Percentiles rank a stretch among this genome's conserved stretches.
phyloP scores from a whole-genome alignment of 257 asterid genomes.

The Coffea canephora region DNA sequence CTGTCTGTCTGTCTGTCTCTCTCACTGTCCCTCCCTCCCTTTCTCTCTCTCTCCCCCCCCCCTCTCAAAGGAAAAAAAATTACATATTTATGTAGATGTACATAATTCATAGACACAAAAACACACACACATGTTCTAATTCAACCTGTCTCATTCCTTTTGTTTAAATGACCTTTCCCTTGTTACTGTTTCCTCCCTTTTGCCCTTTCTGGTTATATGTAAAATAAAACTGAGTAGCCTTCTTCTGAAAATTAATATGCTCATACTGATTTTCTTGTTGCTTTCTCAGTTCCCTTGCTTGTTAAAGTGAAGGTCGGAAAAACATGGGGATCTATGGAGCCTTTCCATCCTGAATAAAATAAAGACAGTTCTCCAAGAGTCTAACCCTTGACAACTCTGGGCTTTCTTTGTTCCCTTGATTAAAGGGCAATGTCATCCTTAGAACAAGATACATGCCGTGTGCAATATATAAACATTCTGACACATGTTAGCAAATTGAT shows the following conservation, averaged over 20 bases:
- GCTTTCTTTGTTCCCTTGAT: slow-evolving; percentile 6
- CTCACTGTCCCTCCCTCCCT: neutral
- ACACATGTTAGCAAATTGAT: neutral
- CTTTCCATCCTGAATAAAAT: slow-evolving; percentile 43
- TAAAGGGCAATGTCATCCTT: neutral
- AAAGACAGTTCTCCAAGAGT: slow-evolving; percentile 1
- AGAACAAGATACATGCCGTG: neutral
- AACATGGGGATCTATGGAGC: slow-evolving; percentile 94
- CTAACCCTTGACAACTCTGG: neutral
- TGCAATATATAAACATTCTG: neutral
- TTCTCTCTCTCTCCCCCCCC: no score
- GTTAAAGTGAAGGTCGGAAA: slow-evolving; percentile 84
- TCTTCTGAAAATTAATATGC: slow-evolving; percentile 6
- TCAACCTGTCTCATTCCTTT: neutral
- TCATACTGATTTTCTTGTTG: slow-evolving; percentile 5
- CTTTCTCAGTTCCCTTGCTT: slow-evolving; percentile 76
- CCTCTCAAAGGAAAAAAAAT: no score
- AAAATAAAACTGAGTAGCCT: neutral
- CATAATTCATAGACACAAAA: no score
- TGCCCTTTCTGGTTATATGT: neutral
- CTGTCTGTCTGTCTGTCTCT: neutral
- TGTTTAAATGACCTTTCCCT: neutral
- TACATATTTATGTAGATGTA: no score
- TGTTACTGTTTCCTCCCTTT: neutral
- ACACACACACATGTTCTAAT: no score